Evolutionary conservation across 352 stramenopile genomes (phyloP), one percentile per base, ranked within the genome.

Genomic region (Phytophthora fragariaefolia): DNA sequence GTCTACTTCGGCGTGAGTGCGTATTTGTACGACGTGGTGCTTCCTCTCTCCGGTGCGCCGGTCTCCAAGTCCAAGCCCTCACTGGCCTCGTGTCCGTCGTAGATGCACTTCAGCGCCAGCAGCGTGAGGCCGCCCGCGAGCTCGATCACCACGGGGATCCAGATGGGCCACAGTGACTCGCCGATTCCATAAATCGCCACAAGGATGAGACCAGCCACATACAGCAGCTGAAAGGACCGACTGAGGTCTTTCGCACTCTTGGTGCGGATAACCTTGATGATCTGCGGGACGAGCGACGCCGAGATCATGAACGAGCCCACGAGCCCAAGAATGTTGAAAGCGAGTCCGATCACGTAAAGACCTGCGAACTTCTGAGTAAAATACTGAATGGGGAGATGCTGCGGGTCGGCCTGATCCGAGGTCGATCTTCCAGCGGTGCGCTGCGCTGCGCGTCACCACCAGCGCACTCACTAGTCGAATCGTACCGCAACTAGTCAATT

Each of bases 251-350:
- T 58, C 12, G 66, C 77, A 32, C 67, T 85, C 61, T 83, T 79
- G 17, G 76, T 83, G 23, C 59, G 51, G 54, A 82, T 81, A 26
- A 86, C 73, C 54, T 88, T 82, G 26, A 73, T 3, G 34, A 88
- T 82, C 71, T 88, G 77, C 42, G 79, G 79, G 18, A 86, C 74
- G 43, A 88, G 73, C 43, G 72, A 68, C 20, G 72, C 59, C 6
- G 77, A 74, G 56, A 88, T 79, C 55, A 85, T 69, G 62, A 88
- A 85, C 24, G 79, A 88, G 27, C 77, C 79, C 17, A 76, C 51
- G 48, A 86, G 72, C 9, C 79, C 79, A 23, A 85, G 58, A 49
- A 82, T 59, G 22, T 64, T 40, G 57, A 48, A 64, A 17, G 32
- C 32, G 12, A 47, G 32, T 2, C 50, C 50, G 30, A 58, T 58